Evolutionary conservation across 2,329 filamentous ascomycete genomes (phyloP), one percentile per base, ranked within the genome.

Genomic region (Knufia petricola): DNA sequence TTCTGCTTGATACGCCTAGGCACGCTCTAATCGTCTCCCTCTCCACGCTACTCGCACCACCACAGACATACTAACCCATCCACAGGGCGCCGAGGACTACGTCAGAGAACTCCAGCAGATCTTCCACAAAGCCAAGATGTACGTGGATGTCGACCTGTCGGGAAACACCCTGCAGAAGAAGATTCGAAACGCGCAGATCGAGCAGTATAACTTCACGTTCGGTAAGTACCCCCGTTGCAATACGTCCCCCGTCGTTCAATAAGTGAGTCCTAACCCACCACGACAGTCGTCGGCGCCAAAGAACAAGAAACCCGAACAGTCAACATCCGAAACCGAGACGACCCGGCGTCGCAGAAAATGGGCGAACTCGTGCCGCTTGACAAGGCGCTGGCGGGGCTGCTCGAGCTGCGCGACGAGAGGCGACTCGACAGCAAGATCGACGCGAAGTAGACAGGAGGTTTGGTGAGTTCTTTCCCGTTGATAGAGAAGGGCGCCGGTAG

Each of bases 281-380:
- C 43, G 52, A 44, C 55, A 72, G 79, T 83, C 30, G 77, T 83
- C 15, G 79, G 79, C 50, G 78, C 77, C 2, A 69, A 78, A 59
- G 79, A 83, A 66, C 75, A 72, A 63, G 73, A 80, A 54, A 67
- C 66, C 17, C 69, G 75, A 50, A 72, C 74, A 3, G 77, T 82
- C 53, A 83, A 82, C 61, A 78, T 82, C 58, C 71, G 79, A 36
- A 82, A 82, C 63, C 69, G 79, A 45, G 79, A 83, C 58, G 76
- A 81, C 56, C 76, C 75, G 15, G 69, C 71, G 36, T 79, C 76
- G 8, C 79, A 82, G 64, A 74, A 77, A 55, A 72, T 77, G 67
- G 79, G 79, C 23, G 72, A 79, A 55, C 69, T 82, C 60, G 66
- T 83, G 28, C 76, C 77, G 10, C 66, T 83, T 2, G 74, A 80